Percentiles rank a stretch among this genome's conserved stretches.
Evolutionary conservation across 169 alveolate genomes (phyloP).

Genomic region (Plasmodium gaboni): DNA sequence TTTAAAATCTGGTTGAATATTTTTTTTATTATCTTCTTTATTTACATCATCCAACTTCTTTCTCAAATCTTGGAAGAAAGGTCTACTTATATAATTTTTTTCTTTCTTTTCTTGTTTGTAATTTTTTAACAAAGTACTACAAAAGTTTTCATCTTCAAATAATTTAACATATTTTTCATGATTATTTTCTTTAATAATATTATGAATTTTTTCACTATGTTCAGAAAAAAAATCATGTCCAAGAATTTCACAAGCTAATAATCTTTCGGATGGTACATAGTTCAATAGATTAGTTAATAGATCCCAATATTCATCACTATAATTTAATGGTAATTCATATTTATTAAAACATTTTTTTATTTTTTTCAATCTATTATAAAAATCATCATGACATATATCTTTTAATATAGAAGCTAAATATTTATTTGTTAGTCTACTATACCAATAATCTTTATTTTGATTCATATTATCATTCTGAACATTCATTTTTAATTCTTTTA

Average conservation of each 20-base stretch:
- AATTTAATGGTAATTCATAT: conserved; percentile 61
- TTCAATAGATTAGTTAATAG: conserved; percentile 69
- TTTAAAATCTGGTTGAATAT: background rate
- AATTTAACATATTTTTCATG: conserved; percentile 11
- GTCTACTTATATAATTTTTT: conserved; percentile 23
- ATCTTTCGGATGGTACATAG: conserved; percentile 68
- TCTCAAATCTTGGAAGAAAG: conserved; percentile 22
- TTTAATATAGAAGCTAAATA: conserved; percentile 64
- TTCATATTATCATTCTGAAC: conserved; percentile 61
- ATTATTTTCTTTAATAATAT: conserved; percentile 11
- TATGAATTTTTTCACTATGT: conserved; percentile 44
- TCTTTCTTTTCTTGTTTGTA: conserved; percentile 62
- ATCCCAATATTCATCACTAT: conserved; percentile 74
- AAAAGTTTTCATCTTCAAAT: conserved; percentile 19
- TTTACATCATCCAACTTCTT: no score
- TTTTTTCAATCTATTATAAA: conserved; percentile 32
- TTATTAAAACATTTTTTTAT: conserved; percentile 56
- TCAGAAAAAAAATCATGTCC: conserved; percentile 72
- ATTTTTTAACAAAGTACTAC: conserved; percentile 24
- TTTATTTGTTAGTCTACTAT: conserved; percentile 73
- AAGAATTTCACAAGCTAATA: conserved; percentile 74
- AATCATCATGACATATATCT: conserved; percentile 56
- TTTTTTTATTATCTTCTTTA: no score
- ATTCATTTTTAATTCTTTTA: conserved; percentile 30
- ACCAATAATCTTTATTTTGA: conserved; percentile 73